Evolutionary conservation across 108 stramenopile species (phyloP).

Genomic region (Cyclotella sp.): DNA sequence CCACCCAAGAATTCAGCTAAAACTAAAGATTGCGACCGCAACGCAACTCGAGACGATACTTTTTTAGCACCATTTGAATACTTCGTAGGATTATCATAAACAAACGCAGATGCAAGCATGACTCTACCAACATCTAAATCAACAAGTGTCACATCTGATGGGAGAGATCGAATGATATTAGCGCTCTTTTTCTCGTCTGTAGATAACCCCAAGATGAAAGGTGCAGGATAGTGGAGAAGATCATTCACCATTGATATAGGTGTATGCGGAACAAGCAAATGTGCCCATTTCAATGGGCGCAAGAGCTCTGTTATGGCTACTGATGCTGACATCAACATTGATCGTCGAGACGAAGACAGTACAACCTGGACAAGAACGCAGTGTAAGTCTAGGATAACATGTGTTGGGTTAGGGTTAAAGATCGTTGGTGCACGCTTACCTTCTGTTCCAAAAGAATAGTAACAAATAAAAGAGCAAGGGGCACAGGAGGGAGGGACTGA

Average conservation of each 20-base stretch:
- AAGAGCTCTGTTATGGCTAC: slow-evolving; percentile 60
- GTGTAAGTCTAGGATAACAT: neutral
- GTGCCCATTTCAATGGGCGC: slow-evolving; percentile 79
- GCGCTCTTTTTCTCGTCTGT: slow-evolving; percentile 71
- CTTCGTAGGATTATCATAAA: slow-evolving; percentile 43
- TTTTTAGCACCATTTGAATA: slow-evolving; percentile 37
- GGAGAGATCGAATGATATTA: slow-evolving; percentile 68
- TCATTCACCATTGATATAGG: slow-evolving; percentile 80
- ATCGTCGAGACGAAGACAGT: slow-evolving; percentile 75
- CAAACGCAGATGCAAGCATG: slow-evolving; percentile 76
- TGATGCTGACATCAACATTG: slow-evolving; percentile 69
- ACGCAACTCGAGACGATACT: slow-evolving; percentile 40
- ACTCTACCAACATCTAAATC: slow-evolving; percentile 90
- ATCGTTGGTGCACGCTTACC: slow-evolving; percentile 13
- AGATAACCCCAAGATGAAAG: slow-evolving; percentile 82
- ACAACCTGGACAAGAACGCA: slow-evolving; percentile 52
- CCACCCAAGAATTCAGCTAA: slow-evolving; percentile 78
- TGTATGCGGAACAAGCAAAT: slow-evolving; percentile 80
- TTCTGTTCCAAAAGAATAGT: slow-evolving; percentile 85
- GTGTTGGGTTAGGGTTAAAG: neutral
- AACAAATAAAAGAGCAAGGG: slow-evolving; percentile 76
- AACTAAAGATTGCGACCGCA: slow-evolving; percentile 77
- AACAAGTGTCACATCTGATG: slow-evolving; percentile 84
- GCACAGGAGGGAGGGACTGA: slow-evolving; percentile 74
- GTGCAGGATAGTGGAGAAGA: slow-evolving; percentile 88